Evolutionary conservation across 768 basidiomycete genomes (phyloP).

Genomic region (Solioccasus polychromus): DNA sequence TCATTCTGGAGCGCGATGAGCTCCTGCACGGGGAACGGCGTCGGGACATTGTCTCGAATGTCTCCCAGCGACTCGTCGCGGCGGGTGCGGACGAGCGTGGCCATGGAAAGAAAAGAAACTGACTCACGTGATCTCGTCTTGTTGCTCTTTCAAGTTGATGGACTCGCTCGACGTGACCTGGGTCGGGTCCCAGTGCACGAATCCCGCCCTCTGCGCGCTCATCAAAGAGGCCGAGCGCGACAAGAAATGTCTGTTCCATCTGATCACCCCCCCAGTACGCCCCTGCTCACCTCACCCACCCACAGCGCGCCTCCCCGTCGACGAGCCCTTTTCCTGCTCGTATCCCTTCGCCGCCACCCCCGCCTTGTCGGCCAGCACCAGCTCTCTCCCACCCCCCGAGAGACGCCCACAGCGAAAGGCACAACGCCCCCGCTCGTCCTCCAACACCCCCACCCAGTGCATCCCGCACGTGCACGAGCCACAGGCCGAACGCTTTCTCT

Average conservation of each 20-base stretch:
- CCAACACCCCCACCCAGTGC: too few species aligned
- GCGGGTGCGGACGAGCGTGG: conserved; percentile 25
- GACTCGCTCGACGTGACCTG: conserved; percentile 24
- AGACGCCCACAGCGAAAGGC: too few species aligned
- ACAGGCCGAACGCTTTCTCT: conserved; percentile 21
- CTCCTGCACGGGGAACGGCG: conserved; percentile 21
- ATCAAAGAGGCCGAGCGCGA: conserved; percentile 28
- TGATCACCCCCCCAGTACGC: conserved; percentile 20
- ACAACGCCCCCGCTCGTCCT: too few species aligned
- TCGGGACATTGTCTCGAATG: conserved; percentile 14
- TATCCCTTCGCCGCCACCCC: too few species aligned
- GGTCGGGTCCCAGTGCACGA: conserved; percentile 26
- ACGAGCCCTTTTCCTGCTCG: too few species aligned
- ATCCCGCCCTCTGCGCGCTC: conserved; percentile 22
- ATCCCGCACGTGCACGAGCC: conserved; percentile 18
- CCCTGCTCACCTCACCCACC: not conserved
- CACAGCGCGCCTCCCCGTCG: too few species aligned
- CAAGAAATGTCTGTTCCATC: conserved; percentile 16
- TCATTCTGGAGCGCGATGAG: conserved; percentile 10
- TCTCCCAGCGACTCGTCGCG: not conserved
- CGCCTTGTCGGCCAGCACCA: too few species aligned
- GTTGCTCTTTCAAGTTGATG: too few species aligned
- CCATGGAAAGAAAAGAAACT: conserved; percentile 23
- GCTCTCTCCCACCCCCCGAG: too few species aligned
- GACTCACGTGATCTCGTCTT: too few species aligned